phyloP scores from a whole-genome alignment of 257 asterid genomes.

The Voacanga thouarsii region DNA sequence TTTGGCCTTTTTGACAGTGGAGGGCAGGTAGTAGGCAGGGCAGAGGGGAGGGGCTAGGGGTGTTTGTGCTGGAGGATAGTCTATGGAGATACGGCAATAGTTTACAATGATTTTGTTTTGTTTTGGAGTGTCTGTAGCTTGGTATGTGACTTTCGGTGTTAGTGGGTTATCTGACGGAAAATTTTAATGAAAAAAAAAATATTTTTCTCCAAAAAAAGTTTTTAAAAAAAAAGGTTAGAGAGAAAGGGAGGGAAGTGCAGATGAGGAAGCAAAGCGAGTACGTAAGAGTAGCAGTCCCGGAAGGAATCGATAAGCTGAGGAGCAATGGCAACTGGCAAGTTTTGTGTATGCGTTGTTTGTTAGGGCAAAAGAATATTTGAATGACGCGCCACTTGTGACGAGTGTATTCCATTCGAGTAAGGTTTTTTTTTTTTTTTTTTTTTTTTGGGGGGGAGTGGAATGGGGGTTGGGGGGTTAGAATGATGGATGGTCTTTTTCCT shows the following conservation, averaged over 20 bases:
- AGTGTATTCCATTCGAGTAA: slow-evolving; percentile 30
- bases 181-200: no score
- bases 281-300: slow-evolving; percentile 48
- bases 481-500: no score
- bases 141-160: background rate
- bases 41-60: no score
- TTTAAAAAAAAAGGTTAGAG: background rate
- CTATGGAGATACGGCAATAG: background rate
- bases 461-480: no score
- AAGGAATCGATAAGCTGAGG: slow-evolving; percentile 48
- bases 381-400: slow-evolving; percentile 34
- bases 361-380: background rate
- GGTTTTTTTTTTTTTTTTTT: background rate
- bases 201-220: no score
- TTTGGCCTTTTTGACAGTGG: no score
- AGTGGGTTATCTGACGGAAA: background rate
- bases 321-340: slow-evolving; percentile 12
- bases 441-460: no score
- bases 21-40: no score
- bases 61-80: background rate
- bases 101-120: background rate
- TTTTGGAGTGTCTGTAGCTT: background rate
- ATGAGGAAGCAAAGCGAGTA: slow-evolving; percentile 40
- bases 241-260: slow-evolving; percentile 4
- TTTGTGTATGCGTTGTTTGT: background rate